Evolutionary conservation across 1,284 basidiomycete genomes (phyloP), one percentile per base, ranked within the genome.

Genomic region (Cutaneotrichosporon arboriforme): DNA sequence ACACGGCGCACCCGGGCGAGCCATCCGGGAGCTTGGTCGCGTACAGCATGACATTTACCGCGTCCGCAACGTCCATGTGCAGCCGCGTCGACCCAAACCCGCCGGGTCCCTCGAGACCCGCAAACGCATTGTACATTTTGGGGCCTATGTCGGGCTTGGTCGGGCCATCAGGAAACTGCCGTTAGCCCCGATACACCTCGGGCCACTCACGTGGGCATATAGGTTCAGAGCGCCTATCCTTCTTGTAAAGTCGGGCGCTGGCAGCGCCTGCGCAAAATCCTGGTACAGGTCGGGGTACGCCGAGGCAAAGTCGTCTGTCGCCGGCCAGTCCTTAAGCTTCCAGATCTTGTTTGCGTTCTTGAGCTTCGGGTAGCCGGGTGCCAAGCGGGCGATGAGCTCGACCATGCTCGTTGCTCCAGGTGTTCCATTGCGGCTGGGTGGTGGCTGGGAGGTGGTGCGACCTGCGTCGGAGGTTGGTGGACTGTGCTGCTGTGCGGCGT

Each of bases 51-150:
- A 96, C 82, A 72, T 97, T 97, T 58, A 96, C 77, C 1, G 90
- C 91, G 66, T 97, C 92, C 0, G 92, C 90, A 81, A 94, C 90
- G 73, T 97, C 92, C 90, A 94, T 93, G 69, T 97, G 92, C 49
- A 97, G 72, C 44, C 90, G 79, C 3, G 93, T 97, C 51, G 67
- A 66, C 14, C 67, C 67, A 38, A 57, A 54, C 3, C 67, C 66
- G 17, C 63, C 64, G 4, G 44, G 34, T 0, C 38, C 46, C 40
- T 69, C 64, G 13, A 51, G 39, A 0, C 52, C 64, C 1, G 68
- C 70, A 49, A 77, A 74, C 4, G 78, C 77, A 51, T 76, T 74
- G 65, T 79, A 77, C 78, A 81, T 80, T 65, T 81, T 82, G 7
- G 80, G 80, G 67, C 90, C 92, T 13, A 97, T 81, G 70, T 97